phyloP scores from a whole-genome alignment of 257 asterid species.

The Salvia hispanica region DNA sequence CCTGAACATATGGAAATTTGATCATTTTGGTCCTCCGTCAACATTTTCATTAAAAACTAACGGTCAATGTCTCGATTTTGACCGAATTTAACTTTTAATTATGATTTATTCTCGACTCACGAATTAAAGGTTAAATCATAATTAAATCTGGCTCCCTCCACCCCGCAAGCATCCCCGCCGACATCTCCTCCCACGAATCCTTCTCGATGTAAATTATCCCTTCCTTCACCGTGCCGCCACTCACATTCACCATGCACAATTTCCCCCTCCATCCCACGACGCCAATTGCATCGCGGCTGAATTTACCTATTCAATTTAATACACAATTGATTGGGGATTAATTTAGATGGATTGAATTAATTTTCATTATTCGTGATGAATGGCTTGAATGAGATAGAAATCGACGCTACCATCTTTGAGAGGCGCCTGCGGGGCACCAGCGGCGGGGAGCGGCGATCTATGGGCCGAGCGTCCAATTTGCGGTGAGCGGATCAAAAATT shows the following conservation, averaged over 20 bases:
- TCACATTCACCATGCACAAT: slow-evolving; percentile 82
- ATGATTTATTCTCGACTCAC: too few species aligned
- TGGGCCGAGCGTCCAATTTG: slow-evolving; percentile 61
- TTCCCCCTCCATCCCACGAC: slow-evolving; percentile 82
- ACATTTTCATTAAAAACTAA: too few species aligned
- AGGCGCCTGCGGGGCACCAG: slow-evolving; percentile 78
- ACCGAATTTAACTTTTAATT: too few species aligned
- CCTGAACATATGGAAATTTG: too few species aligned
- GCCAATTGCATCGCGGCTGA: slow-evolving; percentile 87
- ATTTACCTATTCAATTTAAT: slow-evolving; percentile 25
- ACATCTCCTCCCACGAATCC: slow-evolving; percentile 73
- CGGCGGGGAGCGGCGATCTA: slow-evolving; percentile 60
- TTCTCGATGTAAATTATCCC: slow-evolving; percentile 50
- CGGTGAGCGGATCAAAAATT: slow-evolving; percentile 45
- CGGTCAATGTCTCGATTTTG: too few species aligned
- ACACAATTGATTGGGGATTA: too few species aligned
- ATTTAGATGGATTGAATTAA: too few species aligned
- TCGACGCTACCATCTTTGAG: slow-evolving; percentile 45
- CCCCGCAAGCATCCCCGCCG: slow-evolving; percentile 75
- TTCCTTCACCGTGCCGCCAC: slow-evolving; percentile 66
- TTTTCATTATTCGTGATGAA: too few species aligned
- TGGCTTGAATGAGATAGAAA: too few species aligned
- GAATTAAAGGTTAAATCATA: too few species aligned
- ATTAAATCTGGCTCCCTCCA: slow-evolving; percentile 96
- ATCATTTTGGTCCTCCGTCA: too few species aligned